phyloP scores from a whole-genome alignment of 371 early-diverging fungal genomes.

The Haplosporangium sp. region DNA sequence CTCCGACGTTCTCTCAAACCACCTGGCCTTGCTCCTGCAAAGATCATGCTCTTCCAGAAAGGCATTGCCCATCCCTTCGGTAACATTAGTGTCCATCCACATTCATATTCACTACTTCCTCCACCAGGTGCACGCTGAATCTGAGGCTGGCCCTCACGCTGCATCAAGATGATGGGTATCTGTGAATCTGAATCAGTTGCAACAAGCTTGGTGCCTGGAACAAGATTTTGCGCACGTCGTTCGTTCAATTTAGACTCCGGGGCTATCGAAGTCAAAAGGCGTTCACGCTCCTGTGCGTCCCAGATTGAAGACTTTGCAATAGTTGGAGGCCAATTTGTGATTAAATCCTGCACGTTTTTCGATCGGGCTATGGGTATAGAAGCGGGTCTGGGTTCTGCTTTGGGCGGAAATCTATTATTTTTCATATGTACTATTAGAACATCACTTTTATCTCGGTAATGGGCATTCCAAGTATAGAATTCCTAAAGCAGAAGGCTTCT shows the following conservation, averaged over 20 bases:
- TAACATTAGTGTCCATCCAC: constrained; percentile 88
- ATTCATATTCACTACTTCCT: constrained; percentile 59
- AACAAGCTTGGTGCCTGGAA: constrained; percentile 79
- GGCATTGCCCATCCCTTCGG: constrained; percentile 87
- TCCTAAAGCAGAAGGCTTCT: neutral
- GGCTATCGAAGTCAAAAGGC: constrained; percentile 57
- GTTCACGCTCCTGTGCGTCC: constrained; percentile 63
- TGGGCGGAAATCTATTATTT: constrained; percentile 76
- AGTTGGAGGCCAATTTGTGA: constrained; percentile 72
- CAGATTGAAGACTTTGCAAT: constrained; percentile 71
- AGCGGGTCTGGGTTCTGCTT: constrained; percentile 65
- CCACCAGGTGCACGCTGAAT: constrained; percentile 27
- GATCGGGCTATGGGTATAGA: constrained; percentile 47
- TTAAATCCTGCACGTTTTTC: constrained; percentile 40
- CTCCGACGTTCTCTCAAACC: constrained; percentile 69
- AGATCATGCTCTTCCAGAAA: constrained; percentile 90
- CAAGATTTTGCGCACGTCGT: constrained; percentile 69
- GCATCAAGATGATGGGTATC: constrained; percentile 86
- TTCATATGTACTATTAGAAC: neutral
- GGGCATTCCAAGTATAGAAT: too few relatives aligned
- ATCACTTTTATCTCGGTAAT: neutral
- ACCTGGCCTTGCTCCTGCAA: constrained; percentile 89
- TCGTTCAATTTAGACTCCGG: constrained; percentile 77
- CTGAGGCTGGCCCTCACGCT: constrained; percentile 67
- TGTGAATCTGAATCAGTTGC: constrained; percentile 65